These are phyloP conservation scores for Eucalyptus tenuipes DNA, from an alignment of 345 rosid species.

Conservation along the genomic window DNA sequence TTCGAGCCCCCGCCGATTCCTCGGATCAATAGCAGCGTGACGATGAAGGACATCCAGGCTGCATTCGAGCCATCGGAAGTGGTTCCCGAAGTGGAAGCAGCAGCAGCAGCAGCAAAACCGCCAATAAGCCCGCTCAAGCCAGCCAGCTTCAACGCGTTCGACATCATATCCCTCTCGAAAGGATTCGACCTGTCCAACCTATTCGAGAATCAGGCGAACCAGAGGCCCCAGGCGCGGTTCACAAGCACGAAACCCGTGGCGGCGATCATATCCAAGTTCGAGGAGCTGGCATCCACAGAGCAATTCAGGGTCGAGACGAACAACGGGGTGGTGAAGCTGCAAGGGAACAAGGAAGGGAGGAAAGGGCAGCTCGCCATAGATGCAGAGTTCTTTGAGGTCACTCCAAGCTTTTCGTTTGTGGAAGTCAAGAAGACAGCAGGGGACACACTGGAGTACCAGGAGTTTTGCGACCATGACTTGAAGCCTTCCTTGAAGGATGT, in stretches of 20 bases:
- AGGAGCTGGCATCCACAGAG: conserved; percentile 54
- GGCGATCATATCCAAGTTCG: conserved; percentile 55
- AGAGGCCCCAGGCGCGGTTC: conserved; percentile 28
- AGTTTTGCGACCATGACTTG: conserved; percentile 49
- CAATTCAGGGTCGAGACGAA: conserved; percentile 31
- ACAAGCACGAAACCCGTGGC: conserved; percentile 45
- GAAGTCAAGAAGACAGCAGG: conserved; percentile 67
- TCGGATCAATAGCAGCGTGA: conserved; percentile 1
- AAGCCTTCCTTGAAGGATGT: conserved; percentile 78
- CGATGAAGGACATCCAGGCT: conserved; percentile 27
- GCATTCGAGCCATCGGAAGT: conserved; percentile 14
- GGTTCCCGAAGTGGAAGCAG: not conserved
- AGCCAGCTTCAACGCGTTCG: conserved; percentile 58
- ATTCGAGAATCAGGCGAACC: conserved; percentile 35
- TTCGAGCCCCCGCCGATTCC: conserved; percentile 29
- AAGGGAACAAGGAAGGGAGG: conserved; percentile 57
- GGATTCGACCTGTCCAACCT: conserved; percentile 74
- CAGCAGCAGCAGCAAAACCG: not conserved
- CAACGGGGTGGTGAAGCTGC: conserved; percentile 48
- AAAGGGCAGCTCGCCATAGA: conserved; percentile 71
- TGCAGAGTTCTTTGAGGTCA: conserved; percentile 69
- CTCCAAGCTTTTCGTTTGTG: conserved; percentile 59
- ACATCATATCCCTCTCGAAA: conserved; percentile 65
- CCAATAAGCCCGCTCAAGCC: conserved; percentile 12
- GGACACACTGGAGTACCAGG: conserved; percentile 64